phyloP scores from a whole-genome alignment of 805 yeast genomes.

The Grigorovia transvaalensis region DNA sequence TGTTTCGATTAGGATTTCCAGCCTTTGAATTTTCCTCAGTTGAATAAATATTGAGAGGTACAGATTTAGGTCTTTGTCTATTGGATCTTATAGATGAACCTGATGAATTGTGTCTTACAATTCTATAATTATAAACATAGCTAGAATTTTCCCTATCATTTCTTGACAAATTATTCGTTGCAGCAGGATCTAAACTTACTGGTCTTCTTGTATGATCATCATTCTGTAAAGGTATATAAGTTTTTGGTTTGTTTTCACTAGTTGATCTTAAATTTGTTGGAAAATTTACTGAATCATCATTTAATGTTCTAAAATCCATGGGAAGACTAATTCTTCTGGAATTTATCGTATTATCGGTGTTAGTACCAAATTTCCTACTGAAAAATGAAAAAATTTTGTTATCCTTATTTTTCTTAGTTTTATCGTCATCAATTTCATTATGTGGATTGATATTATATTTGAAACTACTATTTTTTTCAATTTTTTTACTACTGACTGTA shows the following conservation, averaged over 20 bases:
- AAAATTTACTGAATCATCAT: background rate
- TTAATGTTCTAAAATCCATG: background rate
- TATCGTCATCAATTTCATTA: background rate
- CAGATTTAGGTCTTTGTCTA: background rate
- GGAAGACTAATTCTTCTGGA: background rate
- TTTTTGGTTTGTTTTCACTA: background rate
- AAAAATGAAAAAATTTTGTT: no score
- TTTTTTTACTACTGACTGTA: no score
- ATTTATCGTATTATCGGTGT: background rate
- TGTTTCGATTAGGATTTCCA: background rate
- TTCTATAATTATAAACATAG: background rate
- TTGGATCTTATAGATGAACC: background rate
- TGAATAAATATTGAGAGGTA: background rate
- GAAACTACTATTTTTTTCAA: background rate
- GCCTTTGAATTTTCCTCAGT: background rate
- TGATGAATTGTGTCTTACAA: background rate
- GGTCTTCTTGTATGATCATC: background rate
- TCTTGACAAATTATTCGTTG: background rate
- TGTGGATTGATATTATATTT: background rate
- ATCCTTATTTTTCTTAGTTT: background rate
- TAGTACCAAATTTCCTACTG: background rate
- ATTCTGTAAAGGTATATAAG: background rate
- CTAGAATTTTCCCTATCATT: background rate
- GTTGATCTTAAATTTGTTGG: background rate
- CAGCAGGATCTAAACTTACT: background rate